Evolutionary conservation across 2,329 filamentous ascomycete species (phyloP), one percentile per base, ranked within the genome.

Genomic region (Phialophora tarda): DNA sequence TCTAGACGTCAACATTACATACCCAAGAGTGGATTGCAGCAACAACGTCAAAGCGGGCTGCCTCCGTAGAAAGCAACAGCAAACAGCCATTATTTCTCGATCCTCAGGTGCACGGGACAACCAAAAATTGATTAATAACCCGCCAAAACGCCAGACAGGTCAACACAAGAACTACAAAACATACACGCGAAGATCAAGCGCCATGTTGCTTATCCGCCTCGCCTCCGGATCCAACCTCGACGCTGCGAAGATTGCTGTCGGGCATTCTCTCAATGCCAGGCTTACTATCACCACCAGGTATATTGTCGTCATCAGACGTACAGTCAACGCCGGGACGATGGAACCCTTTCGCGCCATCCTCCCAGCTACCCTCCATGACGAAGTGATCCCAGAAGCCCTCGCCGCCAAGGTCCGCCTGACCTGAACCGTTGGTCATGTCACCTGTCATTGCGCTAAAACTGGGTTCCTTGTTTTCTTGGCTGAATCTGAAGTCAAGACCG

Each of bases 381-480:
- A 72, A 73, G 54, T 71, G 64, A 30, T 71, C 69, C 72, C 71
- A 73, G 34, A 73, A 73, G 7, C 70, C 69, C 44, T 73, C 72
- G 4, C 62, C 70, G 21, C 51, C 47, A 30, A 71, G 69, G 32
- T 67, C 70, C 24, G 47, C 59, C 48, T 71, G 72, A 21, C 62
- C 71, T 6, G 72, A 69, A 24, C 38, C 57, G 53, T 12, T 34
- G 10, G 65, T 10, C 23, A 62, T 59, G 11, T 48, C 24, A 6
- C 34, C 56, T 23, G 32, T 66, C 12, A 26, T 59, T 21, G 54
- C 11, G 12, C 30, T 41, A 26, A 66, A 60, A 17, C 53, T 44
- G 17, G 65, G 57, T 7, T 55, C 59, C 55, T 68, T 68, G 57
- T 50, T 66, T 8, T 71, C 71, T 50, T 69, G 67, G 59, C 66